Conservation (phyloP, 345 rosid species). For the Eutrema japonicum region DNA sequence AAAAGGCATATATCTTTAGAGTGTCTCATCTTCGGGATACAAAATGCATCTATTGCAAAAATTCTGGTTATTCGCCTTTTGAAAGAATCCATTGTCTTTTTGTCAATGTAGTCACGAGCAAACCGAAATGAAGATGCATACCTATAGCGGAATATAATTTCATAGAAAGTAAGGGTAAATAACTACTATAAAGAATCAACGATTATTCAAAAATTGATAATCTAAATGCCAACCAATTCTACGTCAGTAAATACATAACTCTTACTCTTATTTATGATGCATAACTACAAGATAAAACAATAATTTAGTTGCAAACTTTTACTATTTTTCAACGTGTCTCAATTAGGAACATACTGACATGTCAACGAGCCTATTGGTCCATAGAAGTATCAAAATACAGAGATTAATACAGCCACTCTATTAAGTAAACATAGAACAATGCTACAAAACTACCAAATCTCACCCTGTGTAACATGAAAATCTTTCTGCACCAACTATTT, state of each 20-base stretch:
- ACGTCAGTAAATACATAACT: background rate
- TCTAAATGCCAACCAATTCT: constrained; percentile 26
- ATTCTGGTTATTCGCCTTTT: constrained; percentile 70
- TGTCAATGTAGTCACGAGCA: no score
- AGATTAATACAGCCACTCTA: background rate
- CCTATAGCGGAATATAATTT: background rate
- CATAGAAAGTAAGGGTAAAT: constrained; percentile 27
- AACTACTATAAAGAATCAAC: constrained; percentile 18
- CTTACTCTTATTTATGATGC: constrained; percentile 10
- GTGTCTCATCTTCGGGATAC: constrained; percentile 65
- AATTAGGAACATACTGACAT: constrained; percentile 22
- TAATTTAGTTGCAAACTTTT: background rate
- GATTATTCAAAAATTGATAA: background rate
- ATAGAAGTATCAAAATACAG: constrained; percentile 23
- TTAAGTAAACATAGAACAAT: constrained; percentile 8
- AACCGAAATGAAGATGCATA: no score
- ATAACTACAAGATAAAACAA: constrained; percentile 8
- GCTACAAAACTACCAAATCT: constrained; percentile 41
- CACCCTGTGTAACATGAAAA: constrained; percentile 88
- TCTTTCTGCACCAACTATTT: constrained; percentile 84
- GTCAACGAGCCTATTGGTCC: constrained; percentile 23
- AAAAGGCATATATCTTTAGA: constrained; percentile 54
- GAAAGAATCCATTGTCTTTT: background rate
- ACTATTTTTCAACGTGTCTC: constrained; percentile 4
- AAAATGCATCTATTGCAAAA: constrained; percentile 85